phyloP scores from a whole-genome alignment of 305 asterid species.

The Fraxinus nigra region DNA sequence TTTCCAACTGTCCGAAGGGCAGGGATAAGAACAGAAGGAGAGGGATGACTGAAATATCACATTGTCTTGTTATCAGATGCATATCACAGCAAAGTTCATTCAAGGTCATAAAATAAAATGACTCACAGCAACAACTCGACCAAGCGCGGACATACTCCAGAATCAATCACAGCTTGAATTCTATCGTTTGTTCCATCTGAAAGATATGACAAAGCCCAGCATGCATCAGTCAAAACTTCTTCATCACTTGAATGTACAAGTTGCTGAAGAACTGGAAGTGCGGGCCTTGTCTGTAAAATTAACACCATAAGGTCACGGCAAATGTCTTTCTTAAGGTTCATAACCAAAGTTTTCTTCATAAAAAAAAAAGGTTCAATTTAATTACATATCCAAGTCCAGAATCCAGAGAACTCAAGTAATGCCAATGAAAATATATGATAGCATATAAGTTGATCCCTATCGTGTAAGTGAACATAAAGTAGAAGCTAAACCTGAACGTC shows the following conservation, averaged over 20 bases:
- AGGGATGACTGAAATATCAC: slow-evolving; percentile 64
- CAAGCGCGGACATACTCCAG: slow-evolving; percentile 79
- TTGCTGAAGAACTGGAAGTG: slow-evolving; percentile 73
- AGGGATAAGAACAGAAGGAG: slow-evolving; percentile 85
- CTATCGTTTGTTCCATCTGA: slow-evolving; percentile 89
- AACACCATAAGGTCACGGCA: slow-evolving; percentile 16
- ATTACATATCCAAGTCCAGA: background rate
- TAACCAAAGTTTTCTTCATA: background rate
- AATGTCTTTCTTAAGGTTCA: background rate
- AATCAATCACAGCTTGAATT: slow-evolving; percentile 88
- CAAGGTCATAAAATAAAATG: slow-evolving; percentile 15
- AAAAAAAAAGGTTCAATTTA: background rate
- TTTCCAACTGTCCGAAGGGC: slow-evolving; percentile 93
- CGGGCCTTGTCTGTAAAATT: slow-evolving; percentile 61
- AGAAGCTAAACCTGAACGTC: background rate
- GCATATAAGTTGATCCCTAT: background rate
- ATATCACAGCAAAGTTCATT: background rate
- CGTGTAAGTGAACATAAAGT: background rate
- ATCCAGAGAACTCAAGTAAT: background rate
- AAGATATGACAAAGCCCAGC: slow-evolving; percentile 94
- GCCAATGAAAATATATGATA: background rate
- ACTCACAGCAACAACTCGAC: slow-evolving; percentile 79
- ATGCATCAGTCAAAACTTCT: slow-evolving; percentile 90
- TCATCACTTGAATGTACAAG: slow-evolving; percentile 80
- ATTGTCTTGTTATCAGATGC: slow-evolving; percentile 20